Conservation (phyloP, 2,329 filamentous ascomycete genomes). For the Ambrosiella xylebori region DNA sequence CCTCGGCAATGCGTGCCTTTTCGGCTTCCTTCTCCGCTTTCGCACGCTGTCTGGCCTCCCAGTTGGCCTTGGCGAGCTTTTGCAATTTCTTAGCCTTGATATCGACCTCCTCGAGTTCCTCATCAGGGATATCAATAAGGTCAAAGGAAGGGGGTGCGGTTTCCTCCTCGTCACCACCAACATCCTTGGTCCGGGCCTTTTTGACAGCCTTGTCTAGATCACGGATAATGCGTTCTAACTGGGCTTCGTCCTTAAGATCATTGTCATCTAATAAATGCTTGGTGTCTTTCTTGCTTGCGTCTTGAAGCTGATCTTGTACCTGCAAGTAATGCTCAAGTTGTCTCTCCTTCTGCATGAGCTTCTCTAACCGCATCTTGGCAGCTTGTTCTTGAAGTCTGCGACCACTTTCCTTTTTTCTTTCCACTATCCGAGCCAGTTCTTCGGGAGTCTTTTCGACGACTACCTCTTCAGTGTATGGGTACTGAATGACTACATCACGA, state of each 20-base stretch:
- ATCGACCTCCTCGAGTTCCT: conserved; percentile 78
- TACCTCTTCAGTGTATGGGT: conserved; percentile 83
- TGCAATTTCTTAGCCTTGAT: conserved; percentile 89
- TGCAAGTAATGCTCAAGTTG: conserved; percentile 88
- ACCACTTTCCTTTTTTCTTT: conserved; percentile 89
- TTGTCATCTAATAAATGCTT: conserved; percentile 73
- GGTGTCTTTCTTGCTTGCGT: conserved; percentile 79
- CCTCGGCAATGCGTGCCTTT: conserved; percentile 66
- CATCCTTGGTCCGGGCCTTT: conserved; percentile 80
- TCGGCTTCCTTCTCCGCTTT: conserved; percentile 93
- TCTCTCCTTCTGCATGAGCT: conserved; percentile 86
- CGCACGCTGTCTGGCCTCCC: conserved; percentile 81
- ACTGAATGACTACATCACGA: conserved; percentile 75
- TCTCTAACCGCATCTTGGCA: conserved; percentile 91
- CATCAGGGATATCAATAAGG: conserved; percentile 74
- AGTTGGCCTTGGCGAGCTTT: conserved; percentile 79
- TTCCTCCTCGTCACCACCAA: conserved; percentile 67
- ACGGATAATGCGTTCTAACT: conserved; percentile 67
- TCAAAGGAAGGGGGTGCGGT: conserved; percentile 73
- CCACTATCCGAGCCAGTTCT: conserved; percentile 74
- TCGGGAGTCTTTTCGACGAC: conserved; percentile 85
- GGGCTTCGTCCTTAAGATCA: conserved; percentile 78
- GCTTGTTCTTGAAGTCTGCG: conserved; percentile 85
- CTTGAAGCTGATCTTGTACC: conserved; percentile 52
- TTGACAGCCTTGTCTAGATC: conserved; percentile 84